Conservation (phyloP, 2,329 filamentous ascomycete genomes). For the Verticillium tricorpus region DNA sequence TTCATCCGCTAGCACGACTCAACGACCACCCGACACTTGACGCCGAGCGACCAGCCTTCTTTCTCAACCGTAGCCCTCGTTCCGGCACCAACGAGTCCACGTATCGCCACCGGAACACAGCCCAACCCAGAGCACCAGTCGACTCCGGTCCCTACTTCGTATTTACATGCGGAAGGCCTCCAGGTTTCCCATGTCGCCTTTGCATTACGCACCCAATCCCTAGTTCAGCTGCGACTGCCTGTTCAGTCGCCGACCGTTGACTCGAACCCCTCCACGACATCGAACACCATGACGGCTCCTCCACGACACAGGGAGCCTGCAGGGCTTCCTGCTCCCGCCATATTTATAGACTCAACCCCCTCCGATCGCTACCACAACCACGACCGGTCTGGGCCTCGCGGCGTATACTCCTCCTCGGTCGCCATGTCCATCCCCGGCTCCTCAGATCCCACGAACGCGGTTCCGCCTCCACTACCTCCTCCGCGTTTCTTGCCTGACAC, state of each 20-base stretch:
- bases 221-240: background rate
- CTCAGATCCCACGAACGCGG: slow-evolving; percentile 25
- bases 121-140: background rate
- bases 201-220: background rate
- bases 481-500: slow-evolving; percentile 32
- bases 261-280: background rate
- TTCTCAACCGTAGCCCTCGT: background rate
- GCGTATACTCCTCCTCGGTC: slow-evolving; percentile 21
- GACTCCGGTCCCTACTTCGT: background rate
- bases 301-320: slow-evolving; percentile 28
- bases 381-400: slow-evolving; percentile 26
- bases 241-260: background rate
- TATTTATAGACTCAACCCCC: slow-evolving; percentile 28
- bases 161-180: background rate
- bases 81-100: background rate
- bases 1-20: background rate
- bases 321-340: slow-evolving; percentile 26
- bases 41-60: background rate
- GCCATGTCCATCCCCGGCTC: slow-evolving; percentile 40
- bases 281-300: slow-evolving; percentile 28
- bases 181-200: background rate
- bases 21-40: background rate
- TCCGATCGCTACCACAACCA: slow-evolving; percentile 19
- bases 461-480: slow-evolving; percentile 40
- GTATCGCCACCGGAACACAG: background rate